Evolutionary conservation across 1,284 basidiomycete genomes (phyloP), one percentile per base, ranked within the genome.

Genomic region (Moniliophthora roreri): DNA sequence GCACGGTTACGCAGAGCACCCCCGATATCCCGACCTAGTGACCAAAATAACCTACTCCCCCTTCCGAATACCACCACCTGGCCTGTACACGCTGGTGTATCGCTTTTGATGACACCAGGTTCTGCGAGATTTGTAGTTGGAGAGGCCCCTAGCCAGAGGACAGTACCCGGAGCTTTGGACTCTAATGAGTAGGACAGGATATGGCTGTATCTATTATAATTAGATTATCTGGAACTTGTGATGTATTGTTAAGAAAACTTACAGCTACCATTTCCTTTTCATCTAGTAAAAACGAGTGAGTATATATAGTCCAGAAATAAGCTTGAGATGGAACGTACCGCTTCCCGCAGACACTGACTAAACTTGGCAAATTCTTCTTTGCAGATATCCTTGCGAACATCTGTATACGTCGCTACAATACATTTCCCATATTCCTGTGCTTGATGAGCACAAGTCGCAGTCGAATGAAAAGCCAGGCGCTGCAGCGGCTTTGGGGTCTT

Each of bases 341-440:
- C 82, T 60, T 82, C 75, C 44, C 83, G 82, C 41, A 93, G 66
- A 66, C 91, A 94, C 42, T 78, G 70, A 34, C 84, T 85, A 64
- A 95, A 95, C 58, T 79, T 79, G 5, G 76, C 76, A 58, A 93
- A 95, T 67, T 94, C 90, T 11, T 80, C 78, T 53, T 83, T 81
- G 71, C 92, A 95, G 53, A 80, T 78, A 62, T 91, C 88, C 67
- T 86, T 86, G 57, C 74, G 80, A 11, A 91, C 82, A 61, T 94
- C 91, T 18, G 82, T 84, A 69, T 93, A 92, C 2, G 80, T 82
- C 3, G 81, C 79, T 16, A 86, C 69, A 23, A 95, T 84, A 64
- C 92, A 95, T 66, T 85, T 85, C 21, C 91, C 92, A 63, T 95
- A 95, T 10, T 67, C 72, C 8, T 81, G 73, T 26, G 91, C 91